Evolutionary conservation across 192 early-diverging fungal species (phyloP).

Genomic region (Coemansia javaensis): DNA sequence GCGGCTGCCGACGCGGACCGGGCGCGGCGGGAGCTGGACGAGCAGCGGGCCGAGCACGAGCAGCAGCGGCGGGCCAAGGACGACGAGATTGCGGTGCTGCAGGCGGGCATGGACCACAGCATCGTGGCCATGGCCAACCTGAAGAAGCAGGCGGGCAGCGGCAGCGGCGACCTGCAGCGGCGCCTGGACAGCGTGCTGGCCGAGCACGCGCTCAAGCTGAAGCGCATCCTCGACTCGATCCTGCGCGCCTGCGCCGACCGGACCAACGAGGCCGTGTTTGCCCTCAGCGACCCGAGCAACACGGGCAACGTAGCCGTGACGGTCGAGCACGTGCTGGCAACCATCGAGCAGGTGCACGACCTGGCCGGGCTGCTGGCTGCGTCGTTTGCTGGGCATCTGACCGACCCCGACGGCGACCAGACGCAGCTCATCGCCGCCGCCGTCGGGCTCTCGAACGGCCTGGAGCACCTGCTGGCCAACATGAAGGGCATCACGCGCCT

Average conservation of each 20-base stretch:
- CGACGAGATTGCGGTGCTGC: slow-evolving; percentile 73
- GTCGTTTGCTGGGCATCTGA: slow-evolving; percentile 50
- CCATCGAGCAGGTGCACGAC: slow-evolving; percentile 79
- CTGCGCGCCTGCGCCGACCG: slow-evolving; percentile 80
- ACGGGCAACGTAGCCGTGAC: slow-evolving; percentile 84
- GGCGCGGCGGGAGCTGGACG: slow-evolving; percentile 41
- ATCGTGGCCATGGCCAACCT: slow-evolving; percentile 66
- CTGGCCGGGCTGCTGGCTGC: slow-evolving; percentile 60
- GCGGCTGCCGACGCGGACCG: slow-evolving; percentile 30
- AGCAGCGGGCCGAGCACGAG: slow-evolving; percentile 31
- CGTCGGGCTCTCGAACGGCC: slow-evolving; percentile 70
- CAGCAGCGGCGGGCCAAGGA: slow-evolving; percentile 55
- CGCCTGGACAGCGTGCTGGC: slow-evolving; percentile 60
- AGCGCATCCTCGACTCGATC: slow-evolving; percentile 80
- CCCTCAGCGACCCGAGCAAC: slow-evolving; percentile 74
- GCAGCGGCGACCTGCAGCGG: slow-evolving; percentile 56
- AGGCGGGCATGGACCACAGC: slow-evolving; percentile 79
- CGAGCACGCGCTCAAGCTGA: slow-evolving; percentile 63
- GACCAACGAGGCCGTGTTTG: slow-evolving; percentile 85
- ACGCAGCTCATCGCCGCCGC: slow-evolving; percentile 78
- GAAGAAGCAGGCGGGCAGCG: slow-evolving; percentile 53
- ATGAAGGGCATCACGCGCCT: slow-evolving; percentile 86
- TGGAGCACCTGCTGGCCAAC: slow-evolving; percentile 79
- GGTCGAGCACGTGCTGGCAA: slow-evolving; percentile 85
- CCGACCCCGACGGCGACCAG: slow-evolving; percentile 70